Evolutionary conservation across 352 stramenopile genomes (phyloP).

Genomic region (Aphanomyces cochlioides): DNA sequence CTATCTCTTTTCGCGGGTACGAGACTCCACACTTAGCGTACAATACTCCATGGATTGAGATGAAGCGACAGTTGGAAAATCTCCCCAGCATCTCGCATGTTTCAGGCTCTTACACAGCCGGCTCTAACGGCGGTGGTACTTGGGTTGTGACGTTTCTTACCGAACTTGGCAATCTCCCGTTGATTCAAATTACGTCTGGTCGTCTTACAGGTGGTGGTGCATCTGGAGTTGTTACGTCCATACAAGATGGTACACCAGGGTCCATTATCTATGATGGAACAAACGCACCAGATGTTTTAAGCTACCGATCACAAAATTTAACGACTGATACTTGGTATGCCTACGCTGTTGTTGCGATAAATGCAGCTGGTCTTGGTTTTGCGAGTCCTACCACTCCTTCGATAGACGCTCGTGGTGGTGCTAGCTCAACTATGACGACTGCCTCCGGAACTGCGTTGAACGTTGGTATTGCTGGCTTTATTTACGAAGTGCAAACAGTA

Average conservation of each 20-base stretch:
- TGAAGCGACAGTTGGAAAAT: slow-evolving; percentile 89
- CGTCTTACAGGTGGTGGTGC: slow-evolving; percentile 71
- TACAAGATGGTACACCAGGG: slow-evolving; percentile 84
- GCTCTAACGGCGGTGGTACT: slow-evolving; percentile 56
- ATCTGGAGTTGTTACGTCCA: slow-evolving; percentile 66
- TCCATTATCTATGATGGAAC: slow-evolving; percentile 90
- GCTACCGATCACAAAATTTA: slow-evolving; percentile 77
- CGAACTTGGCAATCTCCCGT: slow-evolving; percentile 90
- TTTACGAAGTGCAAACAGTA: slow-evolving; percentile 95
- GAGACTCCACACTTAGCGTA: slow-evolving; percentile 68
- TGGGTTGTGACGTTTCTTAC: slow-evolving; percentile 93
- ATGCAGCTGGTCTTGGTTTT: slow-evolving; percentile 87
- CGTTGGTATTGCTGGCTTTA: slow-evolving; percentile 90
- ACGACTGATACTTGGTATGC: slow-evolving; percentile 88
- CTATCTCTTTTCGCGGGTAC: slow-evolving; percentile 67
- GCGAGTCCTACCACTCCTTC: slow-evolving; percentile 81
- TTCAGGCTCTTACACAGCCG: slow-evolving; percentile 51
- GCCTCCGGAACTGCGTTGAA: slow-evolving; percentile 81
- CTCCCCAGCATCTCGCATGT: slow-evolving; percentile 78
- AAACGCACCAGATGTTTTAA: slow-evolving; percentile 68
- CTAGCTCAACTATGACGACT: slow-evolving; percentile 81
- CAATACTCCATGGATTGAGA: slow-evolving; percentile 43
- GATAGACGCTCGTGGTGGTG: slow-evolving; percentile 89
- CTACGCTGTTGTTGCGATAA: slow-evolving; percentile 91
- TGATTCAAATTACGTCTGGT: slow-evolving; percentile 87